Base-by-base conservation (phyloP, 805 yeast species). In the Nakazawaea sp. region DNA sequence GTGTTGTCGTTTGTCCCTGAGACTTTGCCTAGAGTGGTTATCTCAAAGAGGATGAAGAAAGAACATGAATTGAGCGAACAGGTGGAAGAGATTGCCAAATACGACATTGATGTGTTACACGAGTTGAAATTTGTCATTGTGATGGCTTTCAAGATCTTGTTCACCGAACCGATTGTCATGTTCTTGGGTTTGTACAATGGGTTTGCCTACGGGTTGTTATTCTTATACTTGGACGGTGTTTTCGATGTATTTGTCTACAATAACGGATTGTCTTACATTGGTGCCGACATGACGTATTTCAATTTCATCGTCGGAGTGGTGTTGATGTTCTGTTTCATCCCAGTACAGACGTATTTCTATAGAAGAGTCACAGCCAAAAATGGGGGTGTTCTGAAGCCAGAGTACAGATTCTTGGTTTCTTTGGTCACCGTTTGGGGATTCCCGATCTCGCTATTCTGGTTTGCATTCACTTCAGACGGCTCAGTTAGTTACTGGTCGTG, bases 181-280 rank as follows among this genome's bases (percentile, higher is more conserved):
- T 56, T 51, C 43, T 48, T 58, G 37, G 56, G 60, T 44, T 46
- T 57, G 4, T 58, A 53, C 46, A 58, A 58, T 39, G 63, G 63
- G 33, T 58, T 58, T 35, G 55, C 60, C 12, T 58, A 58, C 38
- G 63, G 59, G 43, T 43, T 58, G 33, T 46, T 58, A 30, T 58
- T 57, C 52, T 45, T 58, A 34, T 58, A 58, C 44, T 49, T 50
- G 30, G 63, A 57, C 40, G 63, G 63, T 50, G 55, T 58, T 32
- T 58, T 47, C 40, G 53, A 52, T 39, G 62, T 58, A 30, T 58
- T 58, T 32, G 63, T 52, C 30, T 38, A 23, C 39, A 57, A 58
- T 44, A 58, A 57, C 35, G 55, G 55, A 9, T 47, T 58, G 15
- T 48, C 58, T 8, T 40, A 38, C 29, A 56, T 58, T 48, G 50